These are phyloP conservation scores for Rhizopogon salebrosus DNA, from an alignment of 768 basidiomycete species.

Conservation along the genomic window DNA sequence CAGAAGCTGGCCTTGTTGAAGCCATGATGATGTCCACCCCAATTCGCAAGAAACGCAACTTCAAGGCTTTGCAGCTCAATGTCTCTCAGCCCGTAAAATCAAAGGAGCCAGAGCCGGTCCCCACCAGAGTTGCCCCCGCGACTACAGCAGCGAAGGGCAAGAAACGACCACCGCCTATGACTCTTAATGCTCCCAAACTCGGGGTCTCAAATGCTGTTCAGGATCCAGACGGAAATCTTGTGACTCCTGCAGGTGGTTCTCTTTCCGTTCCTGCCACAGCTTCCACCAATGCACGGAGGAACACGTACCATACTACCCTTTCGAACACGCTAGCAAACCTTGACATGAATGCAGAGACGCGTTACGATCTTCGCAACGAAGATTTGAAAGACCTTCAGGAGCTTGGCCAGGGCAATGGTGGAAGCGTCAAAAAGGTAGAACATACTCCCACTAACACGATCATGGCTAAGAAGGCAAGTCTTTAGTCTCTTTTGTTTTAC, in stretches of 20 bases:
- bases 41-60: conserved; percentile 88
- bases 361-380: conserved; percentile 80
- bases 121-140: conserved; percentile 43
- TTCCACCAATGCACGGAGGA: conserved; percentile 51
- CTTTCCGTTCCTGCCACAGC: conserved; percentile 50
- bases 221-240: conserved; percentile 35
- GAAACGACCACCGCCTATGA: conserved; percentile 81
- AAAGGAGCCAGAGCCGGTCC: conserved; percentile 37
- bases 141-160: conserved; percentile 43
- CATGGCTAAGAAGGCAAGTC: conserved; percentile 95
- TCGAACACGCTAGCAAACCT: conserved; percentile 82
- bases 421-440: conserved; percentile 94
- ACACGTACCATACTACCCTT: conserved; percentile 74
- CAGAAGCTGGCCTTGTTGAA: conserved; percentile 2
- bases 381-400: conserved; percentile 89
- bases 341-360: conserved; percentile 81
- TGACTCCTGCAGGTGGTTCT: conserved; percentile 43
- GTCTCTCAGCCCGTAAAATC: conserved; percentile 41
- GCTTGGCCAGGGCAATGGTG: conserved; percentile 94
- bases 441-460: conserved; percentile 86
- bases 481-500: neutral
- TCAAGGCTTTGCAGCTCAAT: conserved; percentile 78
- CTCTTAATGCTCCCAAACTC: conserved; percentile 67
- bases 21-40: conserved; percentile 41
- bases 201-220: conserved; percentile 27